A percentile compares a stretch with the other conserved stretches of the same genome.
These are phyloP conservation scores for Talaromyces sp. DNA, from an alignment of 2,329 filamentous ascomycete genomes.

Conservation along the genomic window DNA sequence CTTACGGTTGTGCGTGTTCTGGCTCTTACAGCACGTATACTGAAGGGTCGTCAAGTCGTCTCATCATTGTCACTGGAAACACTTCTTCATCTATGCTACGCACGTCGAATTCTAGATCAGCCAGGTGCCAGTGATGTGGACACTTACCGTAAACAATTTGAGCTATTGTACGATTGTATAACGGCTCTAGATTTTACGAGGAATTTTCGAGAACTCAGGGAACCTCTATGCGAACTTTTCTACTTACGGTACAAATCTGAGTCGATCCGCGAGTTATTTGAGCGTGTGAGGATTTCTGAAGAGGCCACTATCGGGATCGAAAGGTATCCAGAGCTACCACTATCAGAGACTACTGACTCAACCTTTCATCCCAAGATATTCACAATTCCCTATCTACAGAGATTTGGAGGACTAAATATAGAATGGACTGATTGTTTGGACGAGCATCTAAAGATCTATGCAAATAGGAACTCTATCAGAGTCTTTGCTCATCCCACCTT, in stretches of 20 bases:
- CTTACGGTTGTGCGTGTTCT: not conserved
- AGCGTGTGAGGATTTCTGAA: not conserved
- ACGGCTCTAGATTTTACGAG: conserved; percentile 14
- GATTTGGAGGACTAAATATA: conserved; percentile 4
- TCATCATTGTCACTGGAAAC: conserved; percentile 8
- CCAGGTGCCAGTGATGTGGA: not conserved
- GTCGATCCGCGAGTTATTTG: not conserved
- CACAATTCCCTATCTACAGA: conserved; percentile 1
- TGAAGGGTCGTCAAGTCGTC: not conserved
- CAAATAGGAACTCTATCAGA: conserved; percentile 10
- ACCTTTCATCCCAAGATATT: conserved; percentile 12
- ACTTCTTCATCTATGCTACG: conserved; percentile 12
- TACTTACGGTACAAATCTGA: conserved; percentile 9
- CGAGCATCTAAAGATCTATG: conserved; percentile 13
- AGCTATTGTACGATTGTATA: conserved; percentile 8
- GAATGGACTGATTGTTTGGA: conserved; percentile 16
- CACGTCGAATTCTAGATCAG: conserved; percentile 11
- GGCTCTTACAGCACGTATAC: not conserved
- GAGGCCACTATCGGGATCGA: conserved; percentile 7
- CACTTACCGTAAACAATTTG: conserved; percentile 1
- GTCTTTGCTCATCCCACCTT: conserved; percentile 13
- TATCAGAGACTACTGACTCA: conserved; percentile 7
- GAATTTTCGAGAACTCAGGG: conserved; percentile 11
- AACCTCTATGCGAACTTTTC: not conserved
- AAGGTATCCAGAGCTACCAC: not conserved